Conservation (phyloP, 2,329 filamentous ascomycete genomes). For the Tothia fuscella region DNA sequence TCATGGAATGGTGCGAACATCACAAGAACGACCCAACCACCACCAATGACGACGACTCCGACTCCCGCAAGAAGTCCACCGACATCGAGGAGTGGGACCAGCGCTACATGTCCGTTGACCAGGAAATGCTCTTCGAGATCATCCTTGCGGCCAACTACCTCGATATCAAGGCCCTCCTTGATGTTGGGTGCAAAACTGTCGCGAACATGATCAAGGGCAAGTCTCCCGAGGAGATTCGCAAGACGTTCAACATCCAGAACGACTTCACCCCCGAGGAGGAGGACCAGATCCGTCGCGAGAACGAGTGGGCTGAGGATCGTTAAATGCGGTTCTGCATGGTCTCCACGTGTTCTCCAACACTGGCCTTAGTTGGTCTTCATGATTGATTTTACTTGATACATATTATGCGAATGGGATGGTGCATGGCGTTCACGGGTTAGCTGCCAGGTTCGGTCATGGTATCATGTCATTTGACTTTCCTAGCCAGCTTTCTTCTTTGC, state of each 20-base stretch:
- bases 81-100: conserved; percentile 99
- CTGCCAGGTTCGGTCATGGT: too few relatives aligned
- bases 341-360: too few relatives aligned
- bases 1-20: conserved; percentile 95
- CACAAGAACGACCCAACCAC: conserved; percentile 82
- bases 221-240: conserved; percentile 96
- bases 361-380: too few relatives aligned
- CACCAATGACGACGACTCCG: conserved; percentile 75
- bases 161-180: conserved; percentile 94
- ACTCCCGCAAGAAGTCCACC: conserved; percentile 94
- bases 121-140: conserved; percentile 99
- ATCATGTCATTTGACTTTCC: too few relatives aligned
- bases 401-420: too few relatives aligned
- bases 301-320: conserved; percentile 37
- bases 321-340: conserved; percentile 6
- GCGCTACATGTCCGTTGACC: conserved; percentile 99
- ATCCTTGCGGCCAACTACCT: conserved; percentile 94
- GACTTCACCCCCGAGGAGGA: conserved; percentile 99
- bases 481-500: too few relatives aligned
- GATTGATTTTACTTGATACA: too few relatives aligned
- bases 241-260: conserved; percentile 99
- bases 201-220: conserved; percentile 99
- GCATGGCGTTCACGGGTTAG: too few relatives aligned
- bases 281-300: conserved; percentile 64
- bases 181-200: conserved; percentile 98